Conservation (phyloP, 2,329 filamentous ascomycete genomes). For the Basipetospora sp. region DNA sequence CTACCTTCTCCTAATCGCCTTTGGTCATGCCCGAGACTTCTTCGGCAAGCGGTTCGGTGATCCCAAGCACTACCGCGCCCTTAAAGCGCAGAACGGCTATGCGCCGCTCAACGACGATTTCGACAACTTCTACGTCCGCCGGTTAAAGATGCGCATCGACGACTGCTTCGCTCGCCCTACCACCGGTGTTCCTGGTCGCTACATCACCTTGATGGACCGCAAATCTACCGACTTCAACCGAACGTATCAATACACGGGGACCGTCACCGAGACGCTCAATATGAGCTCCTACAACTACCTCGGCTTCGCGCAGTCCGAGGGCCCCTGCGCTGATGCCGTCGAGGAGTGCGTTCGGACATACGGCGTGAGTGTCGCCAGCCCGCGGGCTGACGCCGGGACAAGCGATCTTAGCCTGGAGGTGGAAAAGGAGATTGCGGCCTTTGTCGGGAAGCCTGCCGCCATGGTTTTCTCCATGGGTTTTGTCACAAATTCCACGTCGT, state of each 20-base stretch:
- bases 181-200: slow-evolving; percentile 85
- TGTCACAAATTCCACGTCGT: slow-evolving; percentile 83
- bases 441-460: slow-evolving; percentile 83
- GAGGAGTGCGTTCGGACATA: slow-evolving; percentile 77
- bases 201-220: slow-evolving; percentile 83
- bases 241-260: slow-evolving; percentile 77
- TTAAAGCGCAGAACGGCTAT: slow-evolving; percentile 75
- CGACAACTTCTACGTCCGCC: slow-evolving; percentile 91
- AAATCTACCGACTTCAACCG: slow-evolving; percentile 83
- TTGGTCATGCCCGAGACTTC: slow-evolving; percentile 91
- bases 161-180: slow-evolving; percentile 90
- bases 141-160: slow-evolving; percentile 86
- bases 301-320: slow-evolving; percentile 92
- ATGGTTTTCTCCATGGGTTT: slow-evolving; percentile 99
- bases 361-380: slow-evolving; percentile 68
- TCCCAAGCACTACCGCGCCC: slow-evolving; percentile 64
- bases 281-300: slow-evolving; percentile 99
- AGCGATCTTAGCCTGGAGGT: slow-evolving; percentile 79
- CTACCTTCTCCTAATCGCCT: slow-evolving; percentile 87
- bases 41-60: slow-evolving; percentile 91
- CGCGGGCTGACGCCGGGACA: slow-evolving; percentile 71
- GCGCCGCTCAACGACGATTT: slow-evolving; percentile 95
- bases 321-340: slow-evolving; percentile 84
- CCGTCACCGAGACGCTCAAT: slow-evolving; percentile 85
- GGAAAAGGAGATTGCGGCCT: slow-evolving; percentile 74